These are phyloP conservation scores for Cyberlindnera misumaiensis DNA, from an alignment of 805 yeast genomes.

Conservation along the genomic window DNA sequence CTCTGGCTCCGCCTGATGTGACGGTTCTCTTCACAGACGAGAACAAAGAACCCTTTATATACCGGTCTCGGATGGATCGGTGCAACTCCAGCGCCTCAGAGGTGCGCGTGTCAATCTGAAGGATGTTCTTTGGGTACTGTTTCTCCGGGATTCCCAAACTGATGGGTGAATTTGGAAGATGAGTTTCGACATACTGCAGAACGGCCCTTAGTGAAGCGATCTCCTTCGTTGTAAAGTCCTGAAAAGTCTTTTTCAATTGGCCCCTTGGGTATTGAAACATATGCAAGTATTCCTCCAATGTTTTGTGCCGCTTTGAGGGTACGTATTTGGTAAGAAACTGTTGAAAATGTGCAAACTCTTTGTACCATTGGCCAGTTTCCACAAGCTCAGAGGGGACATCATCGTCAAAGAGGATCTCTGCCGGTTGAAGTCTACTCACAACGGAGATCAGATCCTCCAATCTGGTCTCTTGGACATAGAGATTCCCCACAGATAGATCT, in stretches of 20 bases:
- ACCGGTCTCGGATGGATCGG: conserved; percentile 48
- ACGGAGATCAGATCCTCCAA: conserved; percentile 60
- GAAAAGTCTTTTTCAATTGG: conserved; percentile 19
- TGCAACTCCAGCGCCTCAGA: conserved; percentile 69
- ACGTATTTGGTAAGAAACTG: conserved; percentile 53
- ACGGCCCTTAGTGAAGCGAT: conserved; percentile 55
- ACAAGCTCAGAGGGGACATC: conserved; percentile 33
- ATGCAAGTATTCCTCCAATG: conserved; percentile 29
- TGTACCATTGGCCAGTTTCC: conserved; percentile 45
- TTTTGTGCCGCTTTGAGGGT: conserved; percentile 33
- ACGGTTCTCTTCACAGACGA: conserved; percentile 66
- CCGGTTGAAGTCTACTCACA: conserved; percentile 71
- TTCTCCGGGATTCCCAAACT: conserved; percentile 63
- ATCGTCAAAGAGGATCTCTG: conserved; percentile 62
- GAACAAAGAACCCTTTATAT: conserved; percentile 62
- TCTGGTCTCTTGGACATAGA: conserved; percentile 59
- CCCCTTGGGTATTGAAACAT: conserved; percentile 32
- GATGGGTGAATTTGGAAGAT: conserved; percentile 61
- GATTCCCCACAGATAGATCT: conserved; percentile 79
- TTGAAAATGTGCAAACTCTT: conserved; percentile 50
- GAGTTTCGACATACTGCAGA: conserved; percentile 62
- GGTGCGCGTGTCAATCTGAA: conserved; percentile 80
- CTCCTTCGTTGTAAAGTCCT: conserved; percentile 38
- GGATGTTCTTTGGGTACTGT: conserved; percentile 41
- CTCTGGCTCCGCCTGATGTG: conserved; percentile 75